phyloP scores from a whole-genome alignment of 495 filamentous ascomycete genomes.

The Sordaria brevicollis region DNA sequence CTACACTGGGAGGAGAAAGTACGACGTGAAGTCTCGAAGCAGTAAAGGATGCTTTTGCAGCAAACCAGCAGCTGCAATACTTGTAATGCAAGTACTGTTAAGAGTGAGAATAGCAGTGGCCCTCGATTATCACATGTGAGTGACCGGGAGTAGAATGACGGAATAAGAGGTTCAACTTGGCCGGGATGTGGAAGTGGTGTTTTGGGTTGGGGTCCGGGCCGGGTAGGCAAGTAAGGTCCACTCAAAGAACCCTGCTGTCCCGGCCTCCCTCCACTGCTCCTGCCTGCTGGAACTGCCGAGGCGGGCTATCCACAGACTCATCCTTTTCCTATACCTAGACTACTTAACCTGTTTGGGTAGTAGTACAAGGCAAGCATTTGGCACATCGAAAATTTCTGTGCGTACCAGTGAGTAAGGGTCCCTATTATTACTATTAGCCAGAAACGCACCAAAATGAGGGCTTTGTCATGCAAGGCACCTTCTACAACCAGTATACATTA shows the following conservation, averaged over 20 bases:
- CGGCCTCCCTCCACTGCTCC: not conserved
- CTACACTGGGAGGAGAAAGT: not conserved
- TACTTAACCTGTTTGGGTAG: too few relatives aligned
- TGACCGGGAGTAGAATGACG: not conserved
- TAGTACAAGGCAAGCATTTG: too few relatives aligned
- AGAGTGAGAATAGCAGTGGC: not conserved
- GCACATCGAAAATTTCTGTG: too few relatives aligned
- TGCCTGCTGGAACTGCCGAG: not conserved
- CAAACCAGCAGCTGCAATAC: not conserved
- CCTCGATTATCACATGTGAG: not conserved
- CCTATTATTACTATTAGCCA: too few relatives aligned
- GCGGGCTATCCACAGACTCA: too few relatives aligned
- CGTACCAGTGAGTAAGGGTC: too few relatives aligned
- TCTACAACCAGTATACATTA: too few relatives aligned
- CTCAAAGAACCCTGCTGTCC: not conserved
- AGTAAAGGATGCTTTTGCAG: not conserved
- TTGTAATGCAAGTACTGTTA: not conserved
- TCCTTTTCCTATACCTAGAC: too few relatives aligned
- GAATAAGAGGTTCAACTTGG: not conserved
- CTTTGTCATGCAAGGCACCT: too few relatives aligned
- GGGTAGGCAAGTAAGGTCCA: not conserved
- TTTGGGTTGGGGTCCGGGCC: not conserved
- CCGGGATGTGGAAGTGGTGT: not conserved
- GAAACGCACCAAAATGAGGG: too few relatives aligned
- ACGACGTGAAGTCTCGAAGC: not conserved